A percentile compares a stretch with the other conserved stretches of the same genome.
Evolutionary conservation across 768 basidiomycete genomes (phyloP).

Genomic region (Clitopilus passeckerianus): DNA sequence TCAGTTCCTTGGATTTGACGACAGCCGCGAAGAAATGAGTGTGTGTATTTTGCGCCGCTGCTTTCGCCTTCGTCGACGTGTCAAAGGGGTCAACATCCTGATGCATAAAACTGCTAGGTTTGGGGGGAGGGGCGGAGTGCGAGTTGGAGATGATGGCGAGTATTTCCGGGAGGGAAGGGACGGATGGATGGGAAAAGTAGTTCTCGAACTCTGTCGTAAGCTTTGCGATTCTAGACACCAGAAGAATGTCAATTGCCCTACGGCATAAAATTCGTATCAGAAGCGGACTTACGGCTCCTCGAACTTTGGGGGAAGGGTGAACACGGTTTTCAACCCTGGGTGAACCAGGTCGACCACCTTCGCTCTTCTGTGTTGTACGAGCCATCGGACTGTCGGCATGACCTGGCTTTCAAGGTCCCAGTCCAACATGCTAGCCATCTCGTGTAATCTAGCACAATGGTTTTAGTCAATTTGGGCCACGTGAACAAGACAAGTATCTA

Average conservation of each 20-base stretch:
- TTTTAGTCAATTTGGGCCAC: neutral
- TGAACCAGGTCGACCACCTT: slow-evolving; percentile 88
- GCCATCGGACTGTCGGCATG: slow-evolving; percentile 87
- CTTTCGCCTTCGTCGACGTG: neutral
- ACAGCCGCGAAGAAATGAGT: slow-evolving; percentile 82
- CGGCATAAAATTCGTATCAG: neutral
- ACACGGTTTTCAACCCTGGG: slow-evolving; percentile 73
- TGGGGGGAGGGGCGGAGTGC: slow-evolving; percentile 25
- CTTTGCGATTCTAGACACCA: slow-evolving; percentile 37
- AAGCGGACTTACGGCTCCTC: slow-evolving; percentile 46
- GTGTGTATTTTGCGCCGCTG: slow-evolving; percentile 40
- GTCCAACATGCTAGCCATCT: slow-evolving; percentile 76
- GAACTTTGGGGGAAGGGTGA: slow-evolving; percentile 66
- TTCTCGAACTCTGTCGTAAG: slow-evolving; percentile 57
- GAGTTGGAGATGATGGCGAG: slow-evolving; percentile 73
- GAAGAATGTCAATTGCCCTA: neutral
- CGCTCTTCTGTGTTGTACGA: slow-evolving; percentile 86
- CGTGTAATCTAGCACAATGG: slow-evolving; percentile 49
- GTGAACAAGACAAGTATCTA: neutral
- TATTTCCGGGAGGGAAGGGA: slow-evolving; percentile 71
- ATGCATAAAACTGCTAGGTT: neutral
- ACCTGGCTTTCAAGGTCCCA: slow-evolving; percentile 83
- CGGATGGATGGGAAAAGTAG: slow-evolving; percentile 50
- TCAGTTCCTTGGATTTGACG: slow-evolving; percentile 59
- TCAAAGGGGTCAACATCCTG: neutral